Evolutionary conservation across 805 yeast genomes (phyloP).

Genomic region (Ogataea populi-albae): DNA sequence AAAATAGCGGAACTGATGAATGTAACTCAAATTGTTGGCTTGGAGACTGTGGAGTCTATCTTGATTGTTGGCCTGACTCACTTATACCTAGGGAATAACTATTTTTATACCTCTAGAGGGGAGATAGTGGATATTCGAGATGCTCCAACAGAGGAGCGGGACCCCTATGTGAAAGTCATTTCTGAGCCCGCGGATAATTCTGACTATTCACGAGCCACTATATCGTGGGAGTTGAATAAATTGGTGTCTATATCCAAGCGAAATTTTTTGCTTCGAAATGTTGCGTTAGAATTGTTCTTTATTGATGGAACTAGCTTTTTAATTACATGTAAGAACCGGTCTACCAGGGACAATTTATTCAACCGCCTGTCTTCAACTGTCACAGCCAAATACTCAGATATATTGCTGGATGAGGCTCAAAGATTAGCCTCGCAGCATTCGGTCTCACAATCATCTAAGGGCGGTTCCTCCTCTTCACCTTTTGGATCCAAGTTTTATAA

Average conservation of each 20-base stretch:
- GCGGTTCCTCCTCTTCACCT: slow-evolving; percentile 10
- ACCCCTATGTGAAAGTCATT: slow-evolving; percentile 65
- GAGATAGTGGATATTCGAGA: slow-evolving; percentile 65
- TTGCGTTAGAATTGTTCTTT: slow-evolving; percentile 76
- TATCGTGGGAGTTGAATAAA: slow-evolving; percentile 58
- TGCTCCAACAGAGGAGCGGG: slow-evolving; percentile 60
- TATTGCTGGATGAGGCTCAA: slow-evolving; percentile 53
- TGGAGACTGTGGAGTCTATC: slow-evolving; percentile 74
- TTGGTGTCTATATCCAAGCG: slow-evolving; percentile 67
- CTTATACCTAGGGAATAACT: slow-evolving; percentile 67
- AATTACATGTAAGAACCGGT: slow-evolving; percentile 56
- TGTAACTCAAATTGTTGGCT: slow-evolving; percentile 69
- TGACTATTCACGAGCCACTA: slow-evolving; percentile 40
- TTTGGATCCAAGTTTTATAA: slow-evolving; percentile 43
- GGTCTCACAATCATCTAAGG: slow-evolving; percentile 3
- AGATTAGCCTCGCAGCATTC: slow-evolving; percentile 42
- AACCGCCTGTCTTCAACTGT: slow-evolving; percentile 47
- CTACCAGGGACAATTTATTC: slow-evolving; percentile 56
- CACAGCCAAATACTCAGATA: slow-evolving; percentile 49
- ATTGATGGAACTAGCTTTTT: slow-evolving; percentile 68
- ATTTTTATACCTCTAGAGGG: slow-evolving; percentile 51
- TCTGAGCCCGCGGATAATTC: slow-evolving; percentile 30
- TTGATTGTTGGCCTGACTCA: slow-evolving; percentile 65
- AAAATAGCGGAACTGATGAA: slow-evolving; percentile 71
- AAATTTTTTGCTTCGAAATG: slow-evolving; percentile 74